Evolutionary conservation across 257 asterid species (phyloP), one percentile per base, ranked within the genome.

Genomic region (Nyctanthes arbortristis): DNA sequence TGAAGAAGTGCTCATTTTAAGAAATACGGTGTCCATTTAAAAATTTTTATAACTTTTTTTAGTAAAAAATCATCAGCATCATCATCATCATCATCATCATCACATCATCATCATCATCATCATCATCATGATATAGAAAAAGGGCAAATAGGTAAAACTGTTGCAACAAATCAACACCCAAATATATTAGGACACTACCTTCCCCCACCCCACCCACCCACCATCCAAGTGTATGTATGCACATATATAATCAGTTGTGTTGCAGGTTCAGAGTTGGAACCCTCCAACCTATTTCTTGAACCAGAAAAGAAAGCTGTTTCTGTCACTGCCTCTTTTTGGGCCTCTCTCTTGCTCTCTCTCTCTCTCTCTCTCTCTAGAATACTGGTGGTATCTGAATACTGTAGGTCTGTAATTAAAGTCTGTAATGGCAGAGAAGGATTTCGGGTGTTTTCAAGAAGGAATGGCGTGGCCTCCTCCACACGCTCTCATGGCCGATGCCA

Each of bases 251-350:
- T 80, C 83, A 73, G 93, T 73, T 84, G 39, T 54, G n/a, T 77
- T 86, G 79, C 87, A 82, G 93, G 93, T 86, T 81, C 77, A 73
- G 72, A 79, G 87, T 88, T 73, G 92, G 92, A 78, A 73, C 75
- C 65, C 72, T 58, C 29, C 18, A 5, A 40, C 61, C 67, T 49
- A 20, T 43, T 62, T n/a, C 32, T 67, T 63, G 78, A 69, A 64
- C 73, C n/a, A n/a, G n/a, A n/a, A n/a, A 35, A 24, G 6, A 16
- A n/a, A 8, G 4, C 1, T 22, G 6, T 45, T 31, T 31, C 37
- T 32, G 16, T 34, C 65, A 13, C 34, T 43, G 0, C 2, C 67
- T 6, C 40, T 39, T 36, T 1, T 61, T 43, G 29, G n/a, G n/a
- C n/a, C n/a, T n/a, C n/a, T n/a, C n/a, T n/a, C n/a, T n/a, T n/a